Base-by-base conservation (phyloP, 352 stramenopile species). In the Globisporangium splendens region DNA sequence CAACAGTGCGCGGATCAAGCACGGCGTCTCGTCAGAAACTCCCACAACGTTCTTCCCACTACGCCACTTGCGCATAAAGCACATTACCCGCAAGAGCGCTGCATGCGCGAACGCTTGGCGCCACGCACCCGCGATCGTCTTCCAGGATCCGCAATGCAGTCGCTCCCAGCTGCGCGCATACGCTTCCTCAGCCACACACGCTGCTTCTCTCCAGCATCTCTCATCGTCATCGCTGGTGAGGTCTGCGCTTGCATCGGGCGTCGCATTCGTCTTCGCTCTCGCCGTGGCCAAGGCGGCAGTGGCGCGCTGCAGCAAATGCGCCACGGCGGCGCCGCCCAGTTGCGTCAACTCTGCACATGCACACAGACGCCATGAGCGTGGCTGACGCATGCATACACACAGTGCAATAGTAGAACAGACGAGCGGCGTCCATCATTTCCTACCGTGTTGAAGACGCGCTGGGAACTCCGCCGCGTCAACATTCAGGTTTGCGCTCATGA, bases 111-210 rank as follows among this genome's bases (percentile, higher is more conserved):
- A 94, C 24, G 77, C 69, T 47, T 85, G 58, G 5, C 80, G 75
- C 82, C 80, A 94, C 47, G 78, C 69, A 8, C 61, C 43, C 10
- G 63, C 53, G 10, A 94, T 63, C 41, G 63, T 66, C 53, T 90
- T 89, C 84, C 84, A 94, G 57, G 63, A 77, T 4, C 79, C 84
- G 46, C 76, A 85, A 65, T 94, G 84, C 47, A 94, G 60, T 12
- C 73, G 70, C 59, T 94, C 82, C 82, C 82, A 94, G 54, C 73
- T 74, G 31, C 77, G 77, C 24, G 81, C 73, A 65, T 89, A 88
- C 6, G 72, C 78, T 8, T 73, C 69, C 0, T 48, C 54, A 3
- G 67, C 64, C 13, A 75, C 48, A 8, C 8, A 10, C 38, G 52
- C 60, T 1, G 50, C 39, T 2, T 8, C 24, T 6, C 38, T 38